Conservation (phyloP, 768 basidiomycete species). For the Lyophyllum shimeji region DNA sequence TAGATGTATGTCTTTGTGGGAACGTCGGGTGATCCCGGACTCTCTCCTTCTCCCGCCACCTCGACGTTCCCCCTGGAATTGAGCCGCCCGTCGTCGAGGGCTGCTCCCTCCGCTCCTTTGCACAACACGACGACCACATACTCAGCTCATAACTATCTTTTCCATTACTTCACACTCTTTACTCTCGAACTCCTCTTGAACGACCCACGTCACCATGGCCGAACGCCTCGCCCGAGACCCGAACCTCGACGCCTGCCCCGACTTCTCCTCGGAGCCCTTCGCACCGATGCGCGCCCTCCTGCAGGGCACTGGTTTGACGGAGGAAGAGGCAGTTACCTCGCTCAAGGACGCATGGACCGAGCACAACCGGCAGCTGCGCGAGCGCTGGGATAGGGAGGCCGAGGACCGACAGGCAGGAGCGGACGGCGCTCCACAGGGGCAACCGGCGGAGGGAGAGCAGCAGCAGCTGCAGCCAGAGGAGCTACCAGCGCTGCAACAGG, state of each 20-base stretch:
- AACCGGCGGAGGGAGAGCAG: neutral
- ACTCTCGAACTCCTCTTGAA: neutral
- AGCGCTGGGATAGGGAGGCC: neutral
- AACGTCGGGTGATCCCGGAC: neutral
- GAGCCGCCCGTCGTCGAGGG: neutral
- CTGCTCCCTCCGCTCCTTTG: neutral
- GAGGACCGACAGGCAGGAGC: neutral
- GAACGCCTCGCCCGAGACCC: neutral
- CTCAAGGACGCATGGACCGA: neutral
- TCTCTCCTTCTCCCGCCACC: neutral
- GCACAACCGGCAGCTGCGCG: neutral
- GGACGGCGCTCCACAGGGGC: neutral
- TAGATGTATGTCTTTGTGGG: constrained; percentile 3
- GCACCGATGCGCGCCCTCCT: neutral
- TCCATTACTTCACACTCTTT: neutral
- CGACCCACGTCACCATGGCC: neutral
- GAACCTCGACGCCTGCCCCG: neutral
- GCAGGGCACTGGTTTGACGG: neutral
- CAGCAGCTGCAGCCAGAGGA: neutral
- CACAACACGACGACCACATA: neutral
- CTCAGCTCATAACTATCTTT: neutral
- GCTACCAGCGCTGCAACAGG: neutral
- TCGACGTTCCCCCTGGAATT: neutral
- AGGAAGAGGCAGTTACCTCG: neutral
- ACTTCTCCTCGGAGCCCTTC: neutral